Conservation (phyloP, 2,329 filamentous ascomycete genomes). For the Alternaria ethzedia region DNA sequence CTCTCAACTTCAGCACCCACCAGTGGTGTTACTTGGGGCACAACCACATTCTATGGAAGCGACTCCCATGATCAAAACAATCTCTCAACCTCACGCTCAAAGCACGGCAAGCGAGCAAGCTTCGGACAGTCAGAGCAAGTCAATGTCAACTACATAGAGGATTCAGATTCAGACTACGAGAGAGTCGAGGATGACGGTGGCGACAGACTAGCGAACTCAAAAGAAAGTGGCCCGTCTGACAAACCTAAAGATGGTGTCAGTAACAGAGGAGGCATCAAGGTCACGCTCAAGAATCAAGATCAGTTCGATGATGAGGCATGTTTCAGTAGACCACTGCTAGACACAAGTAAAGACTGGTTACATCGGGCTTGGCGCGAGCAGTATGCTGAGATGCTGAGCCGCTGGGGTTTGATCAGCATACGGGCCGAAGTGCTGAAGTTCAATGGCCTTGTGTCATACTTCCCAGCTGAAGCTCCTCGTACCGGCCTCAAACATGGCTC, state of each 20-base stretch:
- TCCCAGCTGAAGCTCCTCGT: constrained; percentile 27
- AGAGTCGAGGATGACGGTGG: constrained; percentile 18
- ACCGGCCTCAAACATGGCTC: constrained; percentile 36
- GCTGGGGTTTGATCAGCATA: constrained; percentile 63
- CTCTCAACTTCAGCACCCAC: constrained; percentile 52
- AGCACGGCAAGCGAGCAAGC: constrained; percentile 49
- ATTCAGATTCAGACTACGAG: constrained; percentile 45
- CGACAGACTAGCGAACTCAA: constrained; percentile 23
- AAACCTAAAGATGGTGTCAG: constrained; percentile 17
- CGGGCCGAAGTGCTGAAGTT: constrained; percentile 66
- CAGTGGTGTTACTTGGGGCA: constrained; percentile 56
- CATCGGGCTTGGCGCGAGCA: constrained; percentile 61
- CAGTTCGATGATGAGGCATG: constrained; percentile 62
- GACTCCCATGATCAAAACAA: constrained; percentile 38
- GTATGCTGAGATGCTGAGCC: constrained; percentile 65
- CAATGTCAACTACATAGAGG: constrained; percentile 37
- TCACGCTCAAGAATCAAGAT: constrained; percentile 63
- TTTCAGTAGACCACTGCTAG: constrained; percentile 56
- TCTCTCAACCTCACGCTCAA: constrained; percentile 36
- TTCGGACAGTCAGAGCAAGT: constrained; percentile 43
- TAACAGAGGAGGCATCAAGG: constrained; percentile 47
- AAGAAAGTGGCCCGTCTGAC: constrained; percentile 30
- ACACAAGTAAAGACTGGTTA: constrained; percentile 55
- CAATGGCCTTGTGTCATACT: constrained; percentile 52
- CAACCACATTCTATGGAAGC: constrained; percentile 49